Evolutionary conservation across 164 flowering plant genomes (phyloP).

Genomic region (Nelumbo lutea): DNA sequence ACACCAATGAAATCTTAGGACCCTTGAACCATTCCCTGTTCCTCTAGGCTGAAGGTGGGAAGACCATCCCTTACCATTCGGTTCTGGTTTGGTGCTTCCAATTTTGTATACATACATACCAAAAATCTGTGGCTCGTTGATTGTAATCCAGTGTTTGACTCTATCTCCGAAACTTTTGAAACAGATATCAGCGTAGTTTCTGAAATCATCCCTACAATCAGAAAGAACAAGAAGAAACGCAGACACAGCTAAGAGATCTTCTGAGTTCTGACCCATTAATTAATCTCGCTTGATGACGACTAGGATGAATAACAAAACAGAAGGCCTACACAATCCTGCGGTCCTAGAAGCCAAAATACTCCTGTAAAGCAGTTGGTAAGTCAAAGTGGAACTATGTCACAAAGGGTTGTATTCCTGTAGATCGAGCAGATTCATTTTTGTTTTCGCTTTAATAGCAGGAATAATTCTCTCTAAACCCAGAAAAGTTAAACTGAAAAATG

Average conservation of each 20-base stretch:
- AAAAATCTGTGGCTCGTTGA: conserved; percentile 31
- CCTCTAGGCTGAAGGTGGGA: conserved; percentile 14
- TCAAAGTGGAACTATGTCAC: conserved; percentile 37
- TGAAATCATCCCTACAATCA: conserved; percentile 27
- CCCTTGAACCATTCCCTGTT: conserved; percentile 18
- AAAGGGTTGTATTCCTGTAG: conserved; percentile 25
- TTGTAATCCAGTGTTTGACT: conserved; percentile 33
- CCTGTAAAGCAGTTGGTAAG: conserved; percentile 21
- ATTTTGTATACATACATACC: conserved; percentile 21
- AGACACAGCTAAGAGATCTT: background rate
- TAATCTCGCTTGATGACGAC: too few species aligned
- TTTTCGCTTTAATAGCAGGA: background rate
- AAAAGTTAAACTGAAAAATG: background rate
- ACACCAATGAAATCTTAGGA: conserved; percentile 32
- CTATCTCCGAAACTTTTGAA: conserved; percentile 31
- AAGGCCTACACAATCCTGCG: conserved; percentile 24
- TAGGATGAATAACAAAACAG: background rate
- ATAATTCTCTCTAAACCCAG: background rate
- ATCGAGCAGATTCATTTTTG: background rate
- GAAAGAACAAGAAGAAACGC: background rate
- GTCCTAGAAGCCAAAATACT: conserved; percentile 29
- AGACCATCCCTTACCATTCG: conserved; percentile 13
- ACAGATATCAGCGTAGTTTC: conserved; percentile 21
- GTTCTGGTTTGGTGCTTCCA: conserved; percentile 21
- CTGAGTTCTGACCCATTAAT: too few species aligned